phyloP scores from a whole-genome alignment of 495 filamentous ascomycete species.

The Recurvomyces mirabilis region DNA sequence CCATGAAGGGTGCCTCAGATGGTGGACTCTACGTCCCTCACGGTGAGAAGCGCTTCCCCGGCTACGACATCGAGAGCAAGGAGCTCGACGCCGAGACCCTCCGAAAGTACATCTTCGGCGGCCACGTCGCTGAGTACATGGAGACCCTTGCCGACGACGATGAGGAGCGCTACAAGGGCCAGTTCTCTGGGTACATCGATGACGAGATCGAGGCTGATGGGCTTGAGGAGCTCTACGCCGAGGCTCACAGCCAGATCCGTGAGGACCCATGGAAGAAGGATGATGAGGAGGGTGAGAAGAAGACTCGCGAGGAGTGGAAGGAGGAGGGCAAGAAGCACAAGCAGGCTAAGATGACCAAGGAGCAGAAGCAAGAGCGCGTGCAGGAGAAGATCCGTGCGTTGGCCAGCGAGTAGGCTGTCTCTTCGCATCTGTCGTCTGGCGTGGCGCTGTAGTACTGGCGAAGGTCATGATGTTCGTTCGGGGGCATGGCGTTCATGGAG shows the following conservation, averaged over 20 bases:
- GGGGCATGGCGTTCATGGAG: too few relatives aligned
- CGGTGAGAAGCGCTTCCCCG: slow-evolving; percentile 98
- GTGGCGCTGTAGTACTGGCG: too few relatives aligned
- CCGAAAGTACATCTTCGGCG: slow-evolving; percentile 97
- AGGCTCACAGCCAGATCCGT: slow-evolving; percentile 94
- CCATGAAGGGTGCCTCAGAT: slow-evolving; percentile 99
- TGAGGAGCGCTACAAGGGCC: slow-evolving; percentile 97
- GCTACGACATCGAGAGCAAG: slow-evolving; percentile 91
- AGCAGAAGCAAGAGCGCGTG: slow-evolving; percentile 65
- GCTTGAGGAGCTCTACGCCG: slow-evolving; percentile 89
- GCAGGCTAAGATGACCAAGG: slow-evolving; percentile 63
- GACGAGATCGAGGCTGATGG: slow-evolving; percentile 93
- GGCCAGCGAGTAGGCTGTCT: too few relatives aligned
- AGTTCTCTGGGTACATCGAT: slow-evolving; percentile 96
- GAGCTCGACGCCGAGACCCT: slow-evolving; percentile 93
- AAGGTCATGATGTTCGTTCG: too few relatives aligned
- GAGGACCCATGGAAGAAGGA: slow-evolving; percentile 96
- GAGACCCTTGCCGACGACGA: slow-evolving; percentile 98
- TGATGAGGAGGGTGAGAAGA: slow-evolving; percentile 59
- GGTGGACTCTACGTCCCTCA: slow-evolving; percentile 94
- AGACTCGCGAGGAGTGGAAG: slow-evolving; percentile 97
- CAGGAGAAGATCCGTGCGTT: slow-evolving; percentile 62
- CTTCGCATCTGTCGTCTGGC: too few relatives aligned
- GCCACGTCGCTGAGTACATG: slow-evolving; percentile 99
- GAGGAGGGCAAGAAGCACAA: slow-evolving; percentile 83